These are phyloP conservation scores for Leucogyrophana mollusca DNA, from an alignment of 768 basidiomycete genomes.

Conservation along the genomic window DNA sequence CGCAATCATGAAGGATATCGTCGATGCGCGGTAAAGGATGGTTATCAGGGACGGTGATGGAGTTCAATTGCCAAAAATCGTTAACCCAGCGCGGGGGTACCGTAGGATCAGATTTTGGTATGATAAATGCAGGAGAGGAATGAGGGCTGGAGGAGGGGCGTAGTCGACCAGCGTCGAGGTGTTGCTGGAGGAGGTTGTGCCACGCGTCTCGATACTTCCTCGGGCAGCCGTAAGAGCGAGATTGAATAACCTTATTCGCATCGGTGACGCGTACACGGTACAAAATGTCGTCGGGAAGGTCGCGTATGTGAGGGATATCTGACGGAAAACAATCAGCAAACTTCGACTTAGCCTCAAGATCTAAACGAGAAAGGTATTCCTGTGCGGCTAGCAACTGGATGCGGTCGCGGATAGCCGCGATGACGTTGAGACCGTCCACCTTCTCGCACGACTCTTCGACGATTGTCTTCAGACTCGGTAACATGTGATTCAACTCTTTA, in stretches of 20 bases:
- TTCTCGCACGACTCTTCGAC: not conserved
- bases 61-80: constrained; percentile 24
- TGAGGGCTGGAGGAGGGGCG: constrained; percentile 22
- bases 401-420: not conserved
- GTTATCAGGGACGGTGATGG: constrained; percentile 16
- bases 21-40: constrained; percentile 15
- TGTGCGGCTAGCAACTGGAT: not conserved
- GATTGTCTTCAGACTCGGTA: not conserved
- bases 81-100: constrained; percentile 26
- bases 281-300: constrained; percentile 18
- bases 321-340: constrained; percentile 22
- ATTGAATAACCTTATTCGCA: constrained; percentile 20
- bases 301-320: constrained; percentile 21
- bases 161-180: constrained; percentile 31
- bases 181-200: constrained; percentile 29
- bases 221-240: constrained; percentile 28
- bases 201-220: constrained; percentile 33
- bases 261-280: constrained; percentile 28
- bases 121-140: constrained; percentile 37
- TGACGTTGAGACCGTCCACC: not conserved
- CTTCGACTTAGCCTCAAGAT: not conserved
- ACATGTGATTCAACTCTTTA: not conserved
- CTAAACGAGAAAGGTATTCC: not conserved
- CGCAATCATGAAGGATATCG: constrained; percentile 21
- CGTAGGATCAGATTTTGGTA: constrained; percentile 29